phyloP scores from a whole-genome alignment of 1,139 yeast genomes.

The Saccharomyces hybrid region DNA sequence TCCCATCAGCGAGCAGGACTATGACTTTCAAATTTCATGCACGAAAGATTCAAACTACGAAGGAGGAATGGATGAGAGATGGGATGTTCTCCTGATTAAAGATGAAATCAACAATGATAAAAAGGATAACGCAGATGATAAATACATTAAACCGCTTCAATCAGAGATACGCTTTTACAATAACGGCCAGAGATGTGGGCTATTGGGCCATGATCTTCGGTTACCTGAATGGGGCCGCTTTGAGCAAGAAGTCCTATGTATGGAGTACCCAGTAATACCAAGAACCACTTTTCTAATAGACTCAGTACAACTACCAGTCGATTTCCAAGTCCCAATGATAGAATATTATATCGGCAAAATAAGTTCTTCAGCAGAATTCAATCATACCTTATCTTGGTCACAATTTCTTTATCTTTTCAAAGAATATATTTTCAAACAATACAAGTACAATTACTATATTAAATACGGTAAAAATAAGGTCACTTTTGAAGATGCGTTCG shows the following conservation, averaged over 20 bases:
- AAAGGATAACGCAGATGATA: slow-evolving; percentile 8
- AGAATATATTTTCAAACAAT: slow-evolving; percentile 8
- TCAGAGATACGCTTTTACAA: slow-evolving; percentile 48
- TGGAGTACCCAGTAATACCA: slow-evolving; percentile 51
- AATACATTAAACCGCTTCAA: slow-evolving; percentile 42
- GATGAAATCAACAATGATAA: slow-evolving; percentile 4
- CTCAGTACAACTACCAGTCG: background rate
- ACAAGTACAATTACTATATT: slow-evolving; percentile 19
- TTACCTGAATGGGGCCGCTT: slow-evolving; percentile 64
- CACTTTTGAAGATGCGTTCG: background rate
- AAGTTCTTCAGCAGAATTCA: background rate
- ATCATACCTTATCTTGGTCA: background rate
- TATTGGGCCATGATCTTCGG: slow-evolving; percentile 53
- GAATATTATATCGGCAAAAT: slow-evolving; percentile 1
- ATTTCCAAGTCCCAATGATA: background rate
- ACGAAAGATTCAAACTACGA: slow-evolving; percentile 43
- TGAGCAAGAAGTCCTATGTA: slow-evolving; percentile 73
- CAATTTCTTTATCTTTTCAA: background rate
- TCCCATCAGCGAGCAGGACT: slow-evolving; percentile 75
- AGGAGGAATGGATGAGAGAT: slow-evolving; percentile 48
- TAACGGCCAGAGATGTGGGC: slow-evolving; percentile 50
- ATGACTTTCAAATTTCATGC: slow-evolving; percentile 65
- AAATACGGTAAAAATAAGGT: slow-evolving; percentile 10
- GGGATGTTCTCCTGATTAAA: slow-evolving; percentile 30
- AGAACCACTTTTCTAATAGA: slow-evolving; percentile 64